Evolutionary conservation across 2,329 filamentous ascomycete genomes (phyloP).

Genomic region (Sarocladiaceae sp.): DNA sequence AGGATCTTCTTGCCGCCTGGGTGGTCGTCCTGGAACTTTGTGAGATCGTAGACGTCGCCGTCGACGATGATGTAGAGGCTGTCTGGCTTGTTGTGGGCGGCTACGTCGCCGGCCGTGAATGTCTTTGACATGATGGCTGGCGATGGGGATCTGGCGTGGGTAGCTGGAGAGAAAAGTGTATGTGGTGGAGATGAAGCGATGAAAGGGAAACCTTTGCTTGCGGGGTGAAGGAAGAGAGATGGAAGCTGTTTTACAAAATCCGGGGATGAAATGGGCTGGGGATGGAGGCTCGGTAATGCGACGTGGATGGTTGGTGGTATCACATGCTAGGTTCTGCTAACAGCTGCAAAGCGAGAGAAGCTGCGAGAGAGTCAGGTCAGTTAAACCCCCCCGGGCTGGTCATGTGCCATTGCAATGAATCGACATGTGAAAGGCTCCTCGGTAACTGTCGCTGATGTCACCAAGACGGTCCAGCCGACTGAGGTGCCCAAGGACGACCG

Average conservation of each 20-base stretch:
- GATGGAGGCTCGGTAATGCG: constrained; percentile 1
- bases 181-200: too few species aligned
- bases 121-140: constrained; percentile 69
- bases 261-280: background rate
- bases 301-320: background rate
- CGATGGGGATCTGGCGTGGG: background rate
- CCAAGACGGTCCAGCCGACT: background rate
- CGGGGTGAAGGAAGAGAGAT: background rate
- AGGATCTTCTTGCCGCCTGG: constrained; percentile 67
- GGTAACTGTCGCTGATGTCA: constrained; percentile 7
- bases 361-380: too few species aligned
- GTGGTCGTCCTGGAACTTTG: constrained; percentile 79
- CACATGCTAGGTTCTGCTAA: too few species aligned
- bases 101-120: constrained; percentile 78
- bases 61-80: constrained; percentile 88
- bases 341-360: too few species aligned
- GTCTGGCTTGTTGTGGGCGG: constrained; percentile 82
- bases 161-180: constrained; percentile 7
- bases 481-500: too few species aligned
- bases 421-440: constrained; percentile 1
- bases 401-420: too few species aligned
- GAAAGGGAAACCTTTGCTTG: too few species aligned
- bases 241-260: too few species aligned
- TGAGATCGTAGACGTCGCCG: constrained; percentile 92
- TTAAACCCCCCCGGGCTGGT: too few species aligned